phyloP scores from a whole-genome alignment of 345 rosid genomes.

The Rhizophora mangle region DNA sequence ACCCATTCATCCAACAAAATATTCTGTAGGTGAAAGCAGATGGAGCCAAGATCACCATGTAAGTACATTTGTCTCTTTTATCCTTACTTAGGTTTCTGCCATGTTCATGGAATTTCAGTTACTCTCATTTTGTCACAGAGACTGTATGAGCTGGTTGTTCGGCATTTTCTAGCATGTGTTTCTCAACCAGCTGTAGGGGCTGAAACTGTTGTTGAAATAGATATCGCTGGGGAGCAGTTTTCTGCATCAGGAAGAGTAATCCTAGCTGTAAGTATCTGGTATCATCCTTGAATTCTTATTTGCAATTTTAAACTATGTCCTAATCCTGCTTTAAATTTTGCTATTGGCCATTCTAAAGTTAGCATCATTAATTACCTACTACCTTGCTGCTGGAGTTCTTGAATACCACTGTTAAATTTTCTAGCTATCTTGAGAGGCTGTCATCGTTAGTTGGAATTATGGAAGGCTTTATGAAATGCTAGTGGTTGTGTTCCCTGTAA shows the following conservation, averaged over 20 bases:
- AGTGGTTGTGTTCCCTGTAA: too few relatives aligned
- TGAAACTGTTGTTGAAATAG: constrained; percentile 92
- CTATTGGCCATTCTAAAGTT: neutral
- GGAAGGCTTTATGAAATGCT: too few relatives aligned
- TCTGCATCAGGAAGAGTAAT: constrained; percentile 87
- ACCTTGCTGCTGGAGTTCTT: neutral
- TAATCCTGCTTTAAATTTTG: neutral
- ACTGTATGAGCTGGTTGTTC: constrained; percentile 91
- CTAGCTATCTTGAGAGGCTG: neutral
- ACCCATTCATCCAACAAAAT: constrained; percentile 96
- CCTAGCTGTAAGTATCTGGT: constrained; percentile 62
- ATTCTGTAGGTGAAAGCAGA: constrained; percentile 70
- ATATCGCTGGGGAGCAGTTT: constrained; percentile 86
- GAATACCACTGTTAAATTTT: neutral
- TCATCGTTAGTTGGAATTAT: too few relatives aligned
- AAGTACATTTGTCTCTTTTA: constrained; percentile 23
- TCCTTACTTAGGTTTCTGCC: neutral
- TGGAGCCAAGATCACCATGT: constrained; percentile 95
- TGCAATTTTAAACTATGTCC: neutral
- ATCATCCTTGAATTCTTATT: constrained; percentile 8
- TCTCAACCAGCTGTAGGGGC: constrained; percentile 97
- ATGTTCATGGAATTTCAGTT: constrained; percentile 9
- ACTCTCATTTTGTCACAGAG: constrained; percentile 44
- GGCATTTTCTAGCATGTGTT: constrained; percentile 95
- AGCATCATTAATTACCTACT: neutral